Base-by-base conservation (phyloP, 768 basidiomycete species). In the Pholiota microspora region DNA sequence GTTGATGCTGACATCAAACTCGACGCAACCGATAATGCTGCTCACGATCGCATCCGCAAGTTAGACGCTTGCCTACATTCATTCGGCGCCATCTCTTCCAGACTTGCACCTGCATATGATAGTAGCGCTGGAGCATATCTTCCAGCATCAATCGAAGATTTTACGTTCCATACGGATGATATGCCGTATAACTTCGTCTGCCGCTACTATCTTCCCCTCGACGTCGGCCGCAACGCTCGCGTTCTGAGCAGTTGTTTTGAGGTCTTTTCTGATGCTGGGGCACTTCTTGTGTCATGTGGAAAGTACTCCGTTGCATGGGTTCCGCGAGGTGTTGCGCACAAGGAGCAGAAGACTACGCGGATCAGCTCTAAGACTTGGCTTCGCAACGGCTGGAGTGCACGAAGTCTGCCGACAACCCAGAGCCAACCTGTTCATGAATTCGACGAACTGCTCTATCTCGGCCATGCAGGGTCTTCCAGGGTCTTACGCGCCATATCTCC, bases 251-350 rank as follows among this genome's bases (percentile, higher is more conserved):
- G 63, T 7, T 61, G 62, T 4, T 71, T 73, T 52, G 68, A 71
- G 32, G 67, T 68, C 25, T 57, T 69, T 27, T 68, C 69, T 3
- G 60, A 62, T 1, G 57, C 61, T 2, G 71, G 71, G 10, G 57
- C 63, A 16, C 61, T 69, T 16, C 58, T 73, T 23, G 60, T 65
- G 31, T 71, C 68, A 4, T 73, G 70, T 59, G 56, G 59, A 54
- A 69, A 64, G 42, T 73, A 73, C 49, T 66, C 68, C 0, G 71
- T 71, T 15, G 69, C 68, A 2, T 71, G 68, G 69, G 63, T 71
- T 2, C 69, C 69, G 13, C 62, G 57, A 15, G 69, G 69, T 36
- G 63, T 68, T 21, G 69, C 67, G 7, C 62, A 63, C 53, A 62
- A 63, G 36, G 62, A 63, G 32, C 61, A 63, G 49, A 62, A 60